Base-by-base conservation (phyloP, 2,329 filamentous ascomycete genomes). In the Polytolypa hystricis region DNA sequence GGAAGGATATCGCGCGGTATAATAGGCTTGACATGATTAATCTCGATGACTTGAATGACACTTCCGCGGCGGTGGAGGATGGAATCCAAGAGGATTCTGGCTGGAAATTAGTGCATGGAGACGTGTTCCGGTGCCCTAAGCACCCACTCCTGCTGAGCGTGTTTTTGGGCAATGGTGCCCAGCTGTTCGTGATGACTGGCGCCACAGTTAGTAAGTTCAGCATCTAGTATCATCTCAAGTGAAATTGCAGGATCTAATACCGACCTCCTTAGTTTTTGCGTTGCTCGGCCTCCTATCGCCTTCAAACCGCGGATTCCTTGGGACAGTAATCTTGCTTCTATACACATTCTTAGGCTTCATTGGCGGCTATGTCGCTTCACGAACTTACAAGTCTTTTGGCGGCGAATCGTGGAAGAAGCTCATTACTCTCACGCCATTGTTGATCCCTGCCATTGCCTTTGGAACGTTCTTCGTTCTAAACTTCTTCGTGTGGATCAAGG, bases 31-130 rank as follows among this genome's bases (percentile, higher is more conserved):
- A 98, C 52, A 78, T 84, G 55, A 84, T 94, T 61, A 84, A 81
- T 48, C 70, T 96, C 21, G 89, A 95, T 42, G 89, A 96, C 55
- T 70, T 96, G 23, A 81, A 81, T 27, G 84, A 83, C 27, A 84
- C 79, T 2, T 81, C 77, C 26, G 79, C 72, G 7, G 64, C 66
- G 7, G 69, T 86, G 4, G 89, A 95, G 47, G 89, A 96, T 52
- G 89, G 87, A 21, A 84, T 96, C 1, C 87, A 94, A 58, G 91
- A 98, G 54, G 91, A 98, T 59, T 95, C 87, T 7, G 91, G 91
- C 42, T 98, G 91, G 91, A 98, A 98, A 64, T 67, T 98, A 32
- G 87, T 98, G 1, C 91, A 98, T 52, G 91, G 91, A 37, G 91
- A 98, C 58, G 89, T 96, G 20, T 98, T 98, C 71, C 81, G 91